Evolutionary conservation across 2,329 filamentous ascomycete genomes (phyloP), one percentile per base, ranked within the genome.

Genomic region (Exophiala lecanii-corni): DNA sequence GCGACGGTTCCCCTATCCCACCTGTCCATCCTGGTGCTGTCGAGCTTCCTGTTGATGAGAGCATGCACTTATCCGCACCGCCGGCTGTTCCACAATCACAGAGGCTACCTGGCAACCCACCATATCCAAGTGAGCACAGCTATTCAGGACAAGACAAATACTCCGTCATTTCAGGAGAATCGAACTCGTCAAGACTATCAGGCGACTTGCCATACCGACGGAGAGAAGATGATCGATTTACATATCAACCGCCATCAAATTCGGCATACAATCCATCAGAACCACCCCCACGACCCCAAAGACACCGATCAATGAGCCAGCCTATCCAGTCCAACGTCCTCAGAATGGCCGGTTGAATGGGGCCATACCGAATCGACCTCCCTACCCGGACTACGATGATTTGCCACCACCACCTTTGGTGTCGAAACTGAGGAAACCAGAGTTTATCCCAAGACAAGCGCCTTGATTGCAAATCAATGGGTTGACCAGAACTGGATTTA

Each of bases 381-480:
- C 89, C 1, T 96, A 96, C 62, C 91, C 91, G 0, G 67, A 86
- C 36, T 82, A 81, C 34, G 84, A 94, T 57, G 85, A 84, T 18
- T 39, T 40, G 9, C 33, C 33, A 26, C 82, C 84, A 19, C 89
- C 91, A 13, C 91, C 91, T 2, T 72, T 78, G 5, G 88, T 94
- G 5, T 94, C 94, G 57, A 85, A 88, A 75, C 81, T 84, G 33
- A 79, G 82, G 55, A 96, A 96, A 63, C 91, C 91, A 1, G 82
- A 85, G 36, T 86, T 82, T 32, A 45, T 39, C 9, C 49, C 49
- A 10, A 38, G 45, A 39, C 48, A n/a, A 6, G n/a, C n/a, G n/a
- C n/a, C n/a, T n/a, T n/a, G n/a, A n/a, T n/a, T n/a, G n/a, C n/a
- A n/a, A n/a, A n/a, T n/a, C n/a, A n/a, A n/a, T n/a, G n/a, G n/a